phyloP scores from a whole-genome alignment of 306 rosid species.

The Cucurbita moschata region DNA sequence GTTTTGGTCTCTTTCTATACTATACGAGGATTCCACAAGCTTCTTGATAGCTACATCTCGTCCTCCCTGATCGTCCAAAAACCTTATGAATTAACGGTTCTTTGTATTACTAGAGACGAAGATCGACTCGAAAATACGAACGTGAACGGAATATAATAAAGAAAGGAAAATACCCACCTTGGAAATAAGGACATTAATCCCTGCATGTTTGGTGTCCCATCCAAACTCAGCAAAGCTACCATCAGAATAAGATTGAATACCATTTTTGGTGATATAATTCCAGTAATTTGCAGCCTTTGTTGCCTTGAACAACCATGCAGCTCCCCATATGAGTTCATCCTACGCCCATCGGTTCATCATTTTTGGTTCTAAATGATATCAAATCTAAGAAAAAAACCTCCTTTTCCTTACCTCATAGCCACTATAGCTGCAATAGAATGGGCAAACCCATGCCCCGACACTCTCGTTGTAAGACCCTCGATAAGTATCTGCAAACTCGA shows the following conservation, averaged over 20 bases:
- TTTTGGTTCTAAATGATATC: no score
- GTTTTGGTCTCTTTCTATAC: no score
- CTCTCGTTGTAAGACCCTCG: conserved; percentile 59
- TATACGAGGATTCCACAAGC: no score
- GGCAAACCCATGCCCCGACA: conserved; percentile 32
- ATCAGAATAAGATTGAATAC: background rate
- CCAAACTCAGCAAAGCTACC: conserved; percentile 32
- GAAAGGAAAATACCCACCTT: conserved; percentile 14
- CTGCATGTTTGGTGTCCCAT: conserved; percentile 67
- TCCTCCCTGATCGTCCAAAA: no score
- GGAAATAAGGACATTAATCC: conserved; percentile 45
- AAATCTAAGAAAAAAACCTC: no score
- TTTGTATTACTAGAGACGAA: no score
- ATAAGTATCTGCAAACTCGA: conserved; percentile 44
- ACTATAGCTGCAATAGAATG: conserved; percentile 45
- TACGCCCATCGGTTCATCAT: background rate
- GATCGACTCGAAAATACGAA: no score
- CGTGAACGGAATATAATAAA: no score
- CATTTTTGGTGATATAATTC: conserved; percentile 29
- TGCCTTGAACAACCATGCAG: conserved; percentile 55
- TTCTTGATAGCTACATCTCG: no score
- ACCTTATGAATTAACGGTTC: no score
- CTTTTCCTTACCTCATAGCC: conserved; percentile 37
- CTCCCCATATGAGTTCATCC: conserved; percentile 70
- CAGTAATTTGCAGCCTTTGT: conserved; percentile 27